Evolutionary conservation across 352 stramenopile genomes (phyloP), one percentile per base, ranked within the genome.

Genomic region (Phytopythium cucurbitacearum): DNA sequence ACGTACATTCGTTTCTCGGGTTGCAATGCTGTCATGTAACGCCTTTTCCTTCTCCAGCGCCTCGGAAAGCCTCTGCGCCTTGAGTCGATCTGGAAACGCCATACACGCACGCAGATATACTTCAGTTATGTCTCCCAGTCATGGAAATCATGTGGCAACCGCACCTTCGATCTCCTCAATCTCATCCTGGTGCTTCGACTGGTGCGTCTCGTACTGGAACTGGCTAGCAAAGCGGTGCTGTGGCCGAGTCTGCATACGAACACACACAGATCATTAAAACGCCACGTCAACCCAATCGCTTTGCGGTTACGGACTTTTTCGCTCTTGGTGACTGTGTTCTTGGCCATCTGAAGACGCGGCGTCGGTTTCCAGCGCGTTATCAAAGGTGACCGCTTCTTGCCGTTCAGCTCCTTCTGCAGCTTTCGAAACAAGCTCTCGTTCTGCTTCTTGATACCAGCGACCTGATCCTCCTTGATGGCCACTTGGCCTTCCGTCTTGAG

Each of bases 101-200:
- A 57, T 7, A n/a, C 7, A 48, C 7, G 10, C n/a, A 44, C 4
- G 13, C 21, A 41, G 2, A 43, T 34, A 42, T 40, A 8, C 28
- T 35, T 41, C 21, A 21, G 11, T 32, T 8, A 21, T 16, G 7
- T n/a, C 7, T 36, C 7, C 35, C n/a, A 40, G 15, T 28, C 0
- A 32, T 2, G 39, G 3, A 34, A 12, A 41, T 10, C 7, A 51
- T 8, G 9, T 3, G 45, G 3, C 28, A 11, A 40, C 16, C 48
- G 16, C 35, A 71, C 74, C 62, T 77, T 81, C 72, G 3, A 85
- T 43, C 41, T 80, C 62, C 9, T 64, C 56, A 55, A 86, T 86
- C 49, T 83, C 72, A 12, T 78, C 61, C 34, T 70, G 48, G 5
- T 69, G 59, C 54, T 57, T 65, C 54, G 46, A 16, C 28, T 59